phyloP scores from a whole-genome alignment of 768 basidiomycete genomes.

The Lentinula sp. region DNA sequence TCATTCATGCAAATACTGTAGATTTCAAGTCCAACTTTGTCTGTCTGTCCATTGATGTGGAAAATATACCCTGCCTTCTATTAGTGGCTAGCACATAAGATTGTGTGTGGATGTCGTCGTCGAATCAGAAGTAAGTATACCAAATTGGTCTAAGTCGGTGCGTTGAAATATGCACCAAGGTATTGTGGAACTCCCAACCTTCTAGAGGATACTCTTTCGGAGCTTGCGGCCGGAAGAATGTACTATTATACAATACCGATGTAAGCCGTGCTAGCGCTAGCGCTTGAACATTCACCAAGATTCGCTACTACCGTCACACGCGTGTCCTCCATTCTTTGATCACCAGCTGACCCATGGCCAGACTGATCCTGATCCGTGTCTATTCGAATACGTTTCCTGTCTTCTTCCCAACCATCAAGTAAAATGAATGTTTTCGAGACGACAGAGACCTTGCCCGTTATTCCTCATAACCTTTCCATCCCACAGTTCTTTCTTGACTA shows the following conservation, averaged over 20 bases:
- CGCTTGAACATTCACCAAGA: too few relatives aligned
- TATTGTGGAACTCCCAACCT: too few relatives aligned
- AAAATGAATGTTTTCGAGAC: constrained; percentile 22
- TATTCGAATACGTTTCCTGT: background rate
- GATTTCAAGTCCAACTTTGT: background rate
- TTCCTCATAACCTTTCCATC: constrained; percentile 52
- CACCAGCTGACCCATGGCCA: background rate
- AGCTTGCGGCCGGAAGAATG: too few relatives aligned
- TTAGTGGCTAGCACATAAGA: background rate
- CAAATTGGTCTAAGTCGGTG: too few relatives aligned
- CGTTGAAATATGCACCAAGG: too few relatives aligned
- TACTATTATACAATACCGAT: too few relatives aligned
- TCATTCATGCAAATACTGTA: background rate
- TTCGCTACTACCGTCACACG: too few relatives aligned
- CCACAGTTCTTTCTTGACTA: constrained; percentile 53
- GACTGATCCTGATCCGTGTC: background rate
- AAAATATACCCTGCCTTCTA: background rate
- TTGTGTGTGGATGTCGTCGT: too few relatives aligned
- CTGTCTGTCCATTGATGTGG: background rate
- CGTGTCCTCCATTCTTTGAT: background rate
- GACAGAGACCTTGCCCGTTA: constrained; percentile 25
- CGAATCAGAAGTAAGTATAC: too few relatives aligned
- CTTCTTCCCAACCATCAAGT: background rate
- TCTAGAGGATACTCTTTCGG: too few relatives aligned
- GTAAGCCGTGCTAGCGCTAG: too few relatives aligned